Conservation (phyloP, 2,329 filamentous ascomycete species). For the Colletotrichum navitas region DNA sequence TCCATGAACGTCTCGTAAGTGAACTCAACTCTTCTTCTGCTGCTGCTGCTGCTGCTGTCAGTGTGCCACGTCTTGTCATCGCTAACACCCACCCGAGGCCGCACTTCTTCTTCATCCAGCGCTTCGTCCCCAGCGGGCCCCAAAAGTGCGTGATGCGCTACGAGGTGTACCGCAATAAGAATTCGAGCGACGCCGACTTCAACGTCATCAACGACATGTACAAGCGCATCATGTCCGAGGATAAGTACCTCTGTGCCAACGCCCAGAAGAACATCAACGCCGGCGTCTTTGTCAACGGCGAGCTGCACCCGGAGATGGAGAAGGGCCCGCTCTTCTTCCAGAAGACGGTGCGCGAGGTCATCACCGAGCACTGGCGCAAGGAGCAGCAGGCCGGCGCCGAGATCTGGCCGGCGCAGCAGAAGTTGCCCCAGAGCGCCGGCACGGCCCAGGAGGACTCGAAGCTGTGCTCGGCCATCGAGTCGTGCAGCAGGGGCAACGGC, state of each 20-base stretch:
- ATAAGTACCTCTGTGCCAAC: slow-evolving; percentile 71
- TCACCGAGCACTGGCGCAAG: slow-evolving; percentile 60
- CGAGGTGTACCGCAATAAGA: slow-evolving; percentile 73
- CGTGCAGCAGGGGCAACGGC: slow-evolving; percentile 44
- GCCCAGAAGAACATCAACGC: slow-evolving; percentile 72
- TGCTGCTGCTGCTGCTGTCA: not conserved
- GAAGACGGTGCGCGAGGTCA: slow-evolving; percentile 60
- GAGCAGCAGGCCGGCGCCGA: slow-evolving; percentile 60
- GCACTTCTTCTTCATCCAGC: slow-evolving; percentile 75
- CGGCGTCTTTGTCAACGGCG: slow-evolving; percentile 72
- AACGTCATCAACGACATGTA: slow-evolving; percentile 69
- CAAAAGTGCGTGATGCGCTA: slow-evolving; percentile 68
- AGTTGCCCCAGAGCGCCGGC: slow-evolving; percentile 47
- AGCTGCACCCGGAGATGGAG: slow-evolving; percentile 72
- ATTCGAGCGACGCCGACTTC: slow-evolving; percentile 70
- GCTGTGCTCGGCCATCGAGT: slow-evolving; percentile 54
- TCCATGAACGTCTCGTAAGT: slow-evolving; percentile 65
- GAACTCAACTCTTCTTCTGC: not conserved
- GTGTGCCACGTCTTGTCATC: not conserved
- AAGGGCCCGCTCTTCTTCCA: slow-evolving; percentile 71
- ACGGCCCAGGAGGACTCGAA: slow-evolving; percentile 47
- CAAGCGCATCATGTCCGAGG: slow-evolving; percentile 73
- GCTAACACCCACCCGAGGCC: slow-evolving; percentile 52
- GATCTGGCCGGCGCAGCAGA: slow-evolving; percentile 65
- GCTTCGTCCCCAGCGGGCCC: slow-evolving; percentile 68